Percentiles rank a stretch among this genome's conserved stretches.
phyloP scores from a whole-genome alignment of 805 yeast species.

The Cyberlindnera suaveolens region DNA sequence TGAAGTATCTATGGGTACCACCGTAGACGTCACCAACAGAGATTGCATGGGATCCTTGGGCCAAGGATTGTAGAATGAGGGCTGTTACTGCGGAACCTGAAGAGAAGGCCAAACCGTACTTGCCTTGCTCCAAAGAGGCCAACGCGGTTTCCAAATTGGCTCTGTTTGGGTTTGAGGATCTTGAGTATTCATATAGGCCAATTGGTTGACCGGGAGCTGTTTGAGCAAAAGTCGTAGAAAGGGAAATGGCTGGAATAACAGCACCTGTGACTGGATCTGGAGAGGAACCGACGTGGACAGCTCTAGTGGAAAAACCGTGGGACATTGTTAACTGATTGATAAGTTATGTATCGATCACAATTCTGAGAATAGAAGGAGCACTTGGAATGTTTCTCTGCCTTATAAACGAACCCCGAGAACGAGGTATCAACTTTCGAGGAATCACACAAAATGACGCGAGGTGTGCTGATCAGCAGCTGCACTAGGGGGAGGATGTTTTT shows the following conservation, averaged over 20 bases:
- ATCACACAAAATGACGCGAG: no score
- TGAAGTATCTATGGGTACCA: slow-evolving; percentile 87
- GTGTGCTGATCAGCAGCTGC: no score
- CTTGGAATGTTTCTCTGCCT: no score
- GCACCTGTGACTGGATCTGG: slow-evolving; percentile 76
- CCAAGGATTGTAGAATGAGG: slow-evolving; percentile 64
- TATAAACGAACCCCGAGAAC: no score
- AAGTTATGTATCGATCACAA: no score
- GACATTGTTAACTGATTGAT: not conserved
- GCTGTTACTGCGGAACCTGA: slow-evolving; percentile 90
- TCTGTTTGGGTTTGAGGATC: slow-evolving; percentile 85
- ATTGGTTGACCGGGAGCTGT: slow-evolving; percentile 69
- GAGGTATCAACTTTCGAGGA: no score
- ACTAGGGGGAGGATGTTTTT: no score
- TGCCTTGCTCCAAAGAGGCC: slow-evolving; percentile 73
- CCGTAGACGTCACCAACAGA: slow-evolving; percentile 87
- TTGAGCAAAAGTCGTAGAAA: slow-evolving; percentile 84
- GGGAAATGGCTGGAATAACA: slow-evolving; percentile 76
- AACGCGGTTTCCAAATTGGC: slow-evolving; percentile 72
- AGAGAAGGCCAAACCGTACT: slow-evolving; percentile 68
- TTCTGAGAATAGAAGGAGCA: no score
- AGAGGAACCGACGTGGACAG: slow-evolving; percentile 77
- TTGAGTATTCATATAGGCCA: slow-evolving; percentile 76
- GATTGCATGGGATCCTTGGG: slow-evolving; percentile 66
- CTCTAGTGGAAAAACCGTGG: slow-evolving; percentile 60